Percentiles rank a stretch among this genome's conserved stretches.
Evolutionary conservation across 1,139 yeast species (phyloP).

Genomic region (Hyphopichia wangnamkhiaoensis): DNA sequence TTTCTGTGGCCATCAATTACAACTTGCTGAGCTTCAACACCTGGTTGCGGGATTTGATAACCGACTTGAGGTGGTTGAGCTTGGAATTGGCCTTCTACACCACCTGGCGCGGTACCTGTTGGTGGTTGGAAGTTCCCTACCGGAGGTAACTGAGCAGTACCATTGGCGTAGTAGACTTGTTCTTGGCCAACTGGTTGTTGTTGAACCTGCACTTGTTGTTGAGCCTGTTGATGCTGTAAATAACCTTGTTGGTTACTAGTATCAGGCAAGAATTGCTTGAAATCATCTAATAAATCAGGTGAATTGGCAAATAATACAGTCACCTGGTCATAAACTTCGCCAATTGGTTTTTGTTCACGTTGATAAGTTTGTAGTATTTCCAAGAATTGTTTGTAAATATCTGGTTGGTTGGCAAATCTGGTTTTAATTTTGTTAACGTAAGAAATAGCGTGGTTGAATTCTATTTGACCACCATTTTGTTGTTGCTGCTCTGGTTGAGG

Average conservation of each 20-base stretch:
- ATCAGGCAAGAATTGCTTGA: constrained; percentile 93
- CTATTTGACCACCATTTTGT: constrained; percentile 76
- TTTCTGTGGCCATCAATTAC: constrained; percentile 6
- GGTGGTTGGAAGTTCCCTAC: constrained; percentile 95
- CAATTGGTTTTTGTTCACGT: constrained; percentile 91
- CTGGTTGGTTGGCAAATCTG: constrained; percentile 92
- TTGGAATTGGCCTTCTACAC: constrained; percentile 12
- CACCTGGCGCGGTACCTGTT: constrained; percentile 34
- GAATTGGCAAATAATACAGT: constrained; percentile 87
- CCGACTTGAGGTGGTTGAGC: constrained; percentile 6
- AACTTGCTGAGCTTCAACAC: constrained; percentile 5
- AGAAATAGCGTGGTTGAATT: constrained; percentile 94
- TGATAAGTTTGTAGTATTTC: constrained; percentile 96
- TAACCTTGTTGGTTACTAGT: constrained; percentile 49
- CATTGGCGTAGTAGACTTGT: constrained; percentile 21
- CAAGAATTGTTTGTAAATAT: constrained; percentile 88
- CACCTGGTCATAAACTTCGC: constrained; percentile 93
- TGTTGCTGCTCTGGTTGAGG: constrained; percentile 17
- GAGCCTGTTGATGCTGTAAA: constrained; percentile 15
- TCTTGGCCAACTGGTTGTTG: constrained; percentile 19
- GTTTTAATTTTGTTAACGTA: constrained; percentile 96
- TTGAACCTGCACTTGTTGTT: constrained; percentile 25
- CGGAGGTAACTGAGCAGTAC: constrained; percentile 75
- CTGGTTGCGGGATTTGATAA: constrained; percentile 6
- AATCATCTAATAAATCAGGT: constrained; percentile 91